Percentiles rank a stretch among this genome's conserved stretches.
phyloP scores from a whole-genome alignment of 2,329 filamentous ascomycete genomes.

The Chrysoporthe austroafricana region DNA sequence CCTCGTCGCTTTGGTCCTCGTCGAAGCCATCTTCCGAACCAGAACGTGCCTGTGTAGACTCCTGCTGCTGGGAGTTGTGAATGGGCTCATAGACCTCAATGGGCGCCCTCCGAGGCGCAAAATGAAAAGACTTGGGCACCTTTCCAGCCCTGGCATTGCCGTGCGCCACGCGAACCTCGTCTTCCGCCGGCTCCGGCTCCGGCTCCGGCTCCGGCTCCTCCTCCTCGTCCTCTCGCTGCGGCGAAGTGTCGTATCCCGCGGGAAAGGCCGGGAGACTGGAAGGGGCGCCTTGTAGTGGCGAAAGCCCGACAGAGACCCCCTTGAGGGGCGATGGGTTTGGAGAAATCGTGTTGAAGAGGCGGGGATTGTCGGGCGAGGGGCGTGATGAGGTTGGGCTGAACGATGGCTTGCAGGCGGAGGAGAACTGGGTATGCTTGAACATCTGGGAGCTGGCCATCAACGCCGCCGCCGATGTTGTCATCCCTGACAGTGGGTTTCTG shows the following conservation, averaged over 20 bases:
- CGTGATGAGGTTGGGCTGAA: constrained; percentile 61
- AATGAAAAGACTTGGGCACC: constrained; percentile 8
- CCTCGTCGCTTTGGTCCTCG: constrained; percentile 42
- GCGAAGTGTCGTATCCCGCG: constrained; percentile 22
- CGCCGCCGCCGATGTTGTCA: constrained; percentile 39
- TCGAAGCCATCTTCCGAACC: constrained; percentile 30
- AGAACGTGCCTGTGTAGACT: constrained; percentile 1
- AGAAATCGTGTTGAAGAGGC: constrained; percentile 47
- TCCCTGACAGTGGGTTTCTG: constrained; percentile 50
- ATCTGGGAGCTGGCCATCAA: constrained; percentile 53
- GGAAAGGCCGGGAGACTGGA: constrained; percentile 45
- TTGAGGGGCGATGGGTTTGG: constrained; percentile 57
- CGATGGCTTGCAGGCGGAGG: constrained; percentile 51
- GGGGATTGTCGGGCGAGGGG: constrained; percentile 55
- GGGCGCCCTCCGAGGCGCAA: constrained; percentile 4
- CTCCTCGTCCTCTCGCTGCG: constrained; percentile 14
- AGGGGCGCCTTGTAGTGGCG: constrained; percentile 45
- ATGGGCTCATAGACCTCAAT: constrained; percentile 13
- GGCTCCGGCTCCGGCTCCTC: neutral
- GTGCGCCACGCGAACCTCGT: constrained; percentile 11
- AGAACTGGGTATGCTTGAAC: constrained; percentile 59
- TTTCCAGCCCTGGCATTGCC: constrained; percentile 26
- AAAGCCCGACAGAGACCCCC: constrained; percentile 51
- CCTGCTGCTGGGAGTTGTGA: neutral
- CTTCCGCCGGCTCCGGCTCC: neutral